Conservation (phyloP, 2,329 filamentous ascomycete species). For the Botrytis deweyae region DNA sequence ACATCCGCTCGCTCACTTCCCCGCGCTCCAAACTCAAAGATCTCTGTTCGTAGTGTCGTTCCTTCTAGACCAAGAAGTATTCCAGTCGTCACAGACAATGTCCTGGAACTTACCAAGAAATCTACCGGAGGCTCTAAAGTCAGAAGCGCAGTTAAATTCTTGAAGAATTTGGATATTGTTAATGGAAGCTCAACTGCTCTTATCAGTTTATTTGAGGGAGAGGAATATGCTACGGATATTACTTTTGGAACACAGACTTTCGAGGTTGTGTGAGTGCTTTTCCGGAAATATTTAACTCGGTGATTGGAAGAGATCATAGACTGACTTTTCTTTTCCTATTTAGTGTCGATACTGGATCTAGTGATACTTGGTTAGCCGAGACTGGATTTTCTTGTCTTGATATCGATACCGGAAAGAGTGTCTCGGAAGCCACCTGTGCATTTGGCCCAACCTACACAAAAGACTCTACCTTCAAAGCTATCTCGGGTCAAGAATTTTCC, state of each 20-base stretch:
- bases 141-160: constrained; percentile 13
- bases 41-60: not conserved
- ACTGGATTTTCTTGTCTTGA: constrained; percentile 42
- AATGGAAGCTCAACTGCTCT: constrained; percentile 9
- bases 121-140: not conserved
- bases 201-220: constrained; percentile 8
- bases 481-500: constrained; percentile 45
- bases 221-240: constrained; percentile 27
- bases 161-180: constrained; percentile 7
- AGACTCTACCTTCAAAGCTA: constrained; percentile 40
- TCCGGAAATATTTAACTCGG: not conserved
- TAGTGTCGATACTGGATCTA: constrained; percentile 49
- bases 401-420: constrained; percentile 24
- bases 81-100: constrained; percentile 12
- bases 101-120: constrained; percentile 11
- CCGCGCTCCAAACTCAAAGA: not conserved
- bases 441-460: constrained; percentile 26
- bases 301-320: not conserved
- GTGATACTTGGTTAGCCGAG: constrained; percentile 47
- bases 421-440: constrained; percentile 19
- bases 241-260: constrained; percentile 40
- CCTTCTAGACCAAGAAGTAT: not conserved
- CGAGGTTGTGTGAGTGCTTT: constrained; percentile 24
- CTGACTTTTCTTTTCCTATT: constrained; percentile 19
- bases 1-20: not conserved